Evolutionary conservation across 192 early-diverging fungal species (phyloP), one percentile per base, ranked within the genome.

Genomic region (Podila horticola): DNA sequence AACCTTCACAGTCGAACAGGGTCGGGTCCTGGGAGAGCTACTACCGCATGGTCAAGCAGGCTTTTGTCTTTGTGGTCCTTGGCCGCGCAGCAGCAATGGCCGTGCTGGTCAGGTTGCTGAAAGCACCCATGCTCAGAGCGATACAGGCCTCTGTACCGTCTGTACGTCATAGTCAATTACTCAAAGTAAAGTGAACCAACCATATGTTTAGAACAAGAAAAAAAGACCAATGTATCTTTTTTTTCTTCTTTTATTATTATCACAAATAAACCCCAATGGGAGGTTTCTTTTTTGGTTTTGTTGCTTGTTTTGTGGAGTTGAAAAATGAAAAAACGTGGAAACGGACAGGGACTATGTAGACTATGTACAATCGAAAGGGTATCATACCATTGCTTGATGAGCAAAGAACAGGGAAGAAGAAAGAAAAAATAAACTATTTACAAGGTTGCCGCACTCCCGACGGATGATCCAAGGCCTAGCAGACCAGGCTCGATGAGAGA

Each of bases 21-120:
- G 75, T 79, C 30, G 75, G 75, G 19, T 79, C 75, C 29, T 79
- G 75, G 75, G 75, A 79, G 38, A 79, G 66, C 41, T 79, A 79
- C 38, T 79, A 79, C 24, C 75, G 75, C 2, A 17, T 79, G 60
- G 75, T 79, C 31, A 72, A 72, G 51, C 75, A 72, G 55, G 75
- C 75, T 3, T 72, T 79, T 50, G 19, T 79, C 59, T 79, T 72
- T 64, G 75, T 68, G 36, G 72, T 79, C 55, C 57, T 79, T 20
- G 75, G 75, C 41, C 75, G 75, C 64, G 70, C 69, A 13, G 69
- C 66, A 24, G 69, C 70, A 19, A 58, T 79, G 58, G 70, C 70
- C 20, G 58, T 72, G 36, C 70, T 79, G 60, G 76, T 72, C 66
- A 79, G 72, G 70, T 34, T 79, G 34, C 49, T 79, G 31, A 72